phyloP scores from a whole-genome alignment of 2,329 filamentous ascomycete species.

The Fusarium equiseti region DNA sequence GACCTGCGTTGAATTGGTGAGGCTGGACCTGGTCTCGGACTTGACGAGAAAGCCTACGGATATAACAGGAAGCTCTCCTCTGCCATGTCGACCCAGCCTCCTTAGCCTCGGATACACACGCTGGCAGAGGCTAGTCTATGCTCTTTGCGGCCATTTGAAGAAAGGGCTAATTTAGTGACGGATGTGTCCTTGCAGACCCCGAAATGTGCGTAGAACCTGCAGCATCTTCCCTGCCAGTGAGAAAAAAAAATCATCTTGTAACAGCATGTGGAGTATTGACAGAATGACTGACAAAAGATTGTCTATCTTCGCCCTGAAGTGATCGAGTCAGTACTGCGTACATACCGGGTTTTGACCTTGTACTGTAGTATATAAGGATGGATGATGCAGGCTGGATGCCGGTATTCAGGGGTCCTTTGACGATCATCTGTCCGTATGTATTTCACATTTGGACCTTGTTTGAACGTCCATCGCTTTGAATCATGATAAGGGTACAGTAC shows the following conservation, averaged over 20 bases:
- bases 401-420: slow-evolving; percentile 20
- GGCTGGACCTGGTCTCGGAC: not conserved
- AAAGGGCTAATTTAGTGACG: not conserved
- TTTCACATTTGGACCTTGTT: slow-evolving; percentile 5
- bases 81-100: not conserved
- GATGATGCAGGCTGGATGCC: slow-evolving; percentile 9
- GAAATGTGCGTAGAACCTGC: not conserved
- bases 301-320: not conserved
- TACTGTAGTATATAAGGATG: not conserved
- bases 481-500: not conserved
- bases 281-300: not conserved
- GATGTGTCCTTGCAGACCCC: not conserved
- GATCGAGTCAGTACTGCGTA: not conserved
- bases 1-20: not conserved
- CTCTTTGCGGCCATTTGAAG: not conserved
- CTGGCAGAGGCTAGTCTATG: not conserved
- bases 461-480: not conserved
- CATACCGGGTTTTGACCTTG: not conserved
- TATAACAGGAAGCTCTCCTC: not conserved
- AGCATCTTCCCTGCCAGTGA: not conserved
- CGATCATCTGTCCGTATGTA: slow-evolving; percentile 13
- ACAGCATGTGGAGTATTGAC: not conserved
- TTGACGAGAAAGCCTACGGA: slow-evolving; percentile 1
- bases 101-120: not conserved
- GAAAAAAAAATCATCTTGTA: not conserved